A percentile compares a stretch with the other conserved stretches of the same genome.
Conservation (phyloP, 2,329 filamentous ascomycete genomes). For the Rosellinia necatrix region DNA sequence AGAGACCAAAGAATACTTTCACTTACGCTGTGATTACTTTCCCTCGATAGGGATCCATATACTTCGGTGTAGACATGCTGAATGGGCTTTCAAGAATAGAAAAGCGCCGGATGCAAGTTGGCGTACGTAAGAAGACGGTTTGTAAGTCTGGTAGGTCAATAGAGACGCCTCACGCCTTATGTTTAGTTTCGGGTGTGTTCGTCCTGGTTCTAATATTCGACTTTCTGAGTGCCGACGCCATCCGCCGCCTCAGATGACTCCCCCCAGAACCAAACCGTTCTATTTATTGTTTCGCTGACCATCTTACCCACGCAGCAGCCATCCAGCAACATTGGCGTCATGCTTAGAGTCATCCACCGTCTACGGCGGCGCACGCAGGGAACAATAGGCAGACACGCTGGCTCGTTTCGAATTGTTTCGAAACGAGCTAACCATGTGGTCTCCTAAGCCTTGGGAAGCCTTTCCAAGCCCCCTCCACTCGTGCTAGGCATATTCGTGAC, state of each 20-base stretch:
- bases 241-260: not conserved
- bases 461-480: too few relatives aligned
- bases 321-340: not conserved
- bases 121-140: not conserved
- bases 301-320: not conserved
- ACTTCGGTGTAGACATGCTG: slow-evolving; percentile 18
- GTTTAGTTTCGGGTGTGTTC: not conserved
- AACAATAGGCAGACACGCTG: too few relatives aligned
- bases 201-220: not conserved
- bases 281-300: slow-evolving; percentile 14
- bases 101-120: not conserved
- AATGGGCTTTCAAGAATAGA: not conserved
- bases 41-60: slow-evolving; percentile 22
- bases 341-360: not conserved
- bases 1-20: not conserved
- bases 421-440: slow-evolving; percentile 1
- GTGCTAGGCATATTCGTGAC: slow-evolving; percentile 3
- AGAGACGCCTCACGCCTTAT: not conserved
- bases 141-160: not conserved
- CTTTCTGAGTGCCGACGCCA: slow-evolving; percentile 1
- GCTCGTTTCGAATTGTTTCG: too few relatives aligned
- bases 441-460: not conserved
- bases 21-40: slow-evolving; percentile 30
- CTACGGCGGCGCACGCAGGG: too few relatives aligned
- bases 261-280: not conserved